Conservation (phyloP, 352 stramenopile species). For the Globisporangium irregulare region DNA sequence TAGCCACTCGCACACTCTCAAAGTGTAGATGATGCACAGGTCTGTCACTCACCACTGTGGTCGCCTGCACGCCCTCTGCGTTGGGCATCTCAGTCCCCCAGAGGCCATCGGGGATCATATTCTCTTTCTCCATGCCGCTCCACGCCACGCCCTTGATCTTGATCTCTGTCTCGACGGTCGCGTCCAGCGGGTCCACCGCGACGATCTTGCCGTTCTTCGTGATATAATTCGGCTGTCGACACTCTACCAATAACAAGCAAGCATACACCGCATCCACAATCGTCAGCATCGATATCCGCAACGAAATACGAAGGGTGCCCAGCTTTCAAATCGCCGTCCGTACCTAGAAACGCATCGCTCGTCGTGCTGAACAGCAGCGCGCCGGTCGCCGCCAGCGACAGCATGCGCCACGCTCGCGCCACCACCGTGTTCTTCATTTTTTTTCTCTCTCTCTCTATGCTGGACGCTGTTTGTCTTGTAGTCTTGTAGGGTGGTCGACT, state of each 20-base stretch:
- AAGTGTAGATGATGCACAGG: neutral
- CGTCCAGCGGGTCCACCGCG: constrained; percentile 40
- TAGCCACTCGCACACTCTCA: neutral
- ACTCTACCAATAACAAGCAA: constrained; percentile 26
- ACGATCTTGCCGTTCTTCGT: constrained; percentile 51
- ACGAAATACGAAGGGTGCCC: neutral
- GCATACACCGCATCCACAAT: neutral
- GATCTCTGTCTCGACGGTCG: constrained; percentile 42
- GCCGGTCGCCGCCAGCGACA: neutral
- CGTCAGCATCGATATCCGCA: neutral
- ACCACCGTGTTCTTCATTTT: neutral
- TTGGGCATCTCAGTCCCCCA: constrained; percentile 36
- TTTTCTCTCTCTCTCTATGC: neutral
- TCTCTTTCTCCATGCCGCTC: constrained; percentile 67
- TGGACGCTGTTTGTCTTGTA: neutral
- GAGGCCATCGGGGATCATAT: constrained; percentile 64
- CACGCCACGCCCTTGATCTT: constrained; percentile 63
- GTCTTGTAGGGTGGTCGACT: neutral
- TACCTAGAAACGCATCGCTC: constrained; percentile 10
- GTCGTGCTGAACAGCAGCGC: neutral
- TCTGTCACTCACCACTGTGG: constrained; percentile 37
- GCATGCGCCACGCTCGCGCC: neutral
- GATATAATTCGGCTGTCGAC: constrained; percentile 64
- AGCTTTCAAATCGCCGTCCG: neutral
- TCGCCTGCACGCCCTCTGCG: constrained; percentile 36